These are phyloP conservation scores for Diaporthe ilicicola DNA, from an alignment of 2,329 filamentous ascomycete genomes.

Conservation along the genomic window DNA sequence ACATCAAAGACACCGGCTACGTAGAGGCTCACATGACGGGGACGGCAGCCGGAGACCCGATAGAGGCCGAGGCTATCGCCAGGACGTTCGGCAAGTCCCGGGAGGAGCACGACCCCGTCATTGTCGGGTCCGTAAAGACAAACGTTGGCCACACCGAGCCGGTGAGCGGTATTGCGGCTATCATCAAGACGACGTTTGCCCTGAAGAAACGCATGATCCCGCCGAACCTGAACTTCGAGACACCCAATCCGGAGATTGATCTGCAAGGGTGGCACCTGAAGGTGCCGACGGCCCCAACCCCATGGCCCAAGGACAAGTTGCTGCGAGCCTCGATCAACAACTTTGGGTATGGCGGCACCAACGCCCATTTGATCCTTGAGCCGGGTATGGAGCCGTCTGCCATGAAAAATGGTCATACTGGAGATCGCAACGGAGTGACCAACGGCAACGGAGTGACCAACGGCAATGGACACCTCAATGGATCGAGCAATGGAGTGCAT, in stretches of 20 bases:
- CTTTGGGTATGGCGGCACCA: conserved; percentile 46
- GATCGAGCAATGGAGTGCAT: conserved; percentile 11
- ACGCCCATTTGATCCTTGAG: conserved; percentile 44
- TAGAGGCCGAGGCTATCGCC: conserved; percentile 48
- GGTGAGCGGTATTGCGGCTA: conserved; percentile 38
- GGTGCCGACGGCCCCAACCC: conserved; percentile 26
- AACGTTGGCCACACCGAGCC: conserved; percentile 44
- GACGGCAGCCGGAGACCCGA: conserved; percentile 50
- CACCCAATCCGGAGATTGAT: conserved; percentile 40
- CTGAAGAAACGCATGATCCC: conserved; percentile 40
- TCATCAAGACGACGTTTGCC: conserved; percentile 41
- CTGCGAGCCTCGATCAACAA: conserved; percentile 41
- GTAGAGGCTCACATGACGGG: conserved; percentile 52
- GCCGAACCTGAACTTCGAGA: conserved; percentile 38
- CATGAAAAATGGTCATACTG: too few relatives aligned
- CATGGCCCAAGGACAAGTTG: conserved; percentile 27
- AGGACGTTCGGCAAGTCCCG: conserved; percentile 39
- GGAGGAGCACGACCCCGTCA: conserved; percentile 35
- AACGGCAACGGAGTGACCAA: too few relatives aligned
- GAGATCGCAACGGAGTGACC: too few relatives aligned
- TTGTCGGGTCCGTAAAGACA: conserved; percentile 41
- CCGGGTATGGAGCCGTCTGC: not conserved
- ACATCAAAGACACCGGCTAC: conserved; percentile 42
- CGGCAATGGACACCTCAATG: not conserved
- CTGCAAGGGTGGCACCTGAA: conserved; percentile 41